These are phyloP conservation scores for Calocera viscosa DNA, from an alignment of 768 basidiomycete genomes.

Conservation along the genomic window DNA sequence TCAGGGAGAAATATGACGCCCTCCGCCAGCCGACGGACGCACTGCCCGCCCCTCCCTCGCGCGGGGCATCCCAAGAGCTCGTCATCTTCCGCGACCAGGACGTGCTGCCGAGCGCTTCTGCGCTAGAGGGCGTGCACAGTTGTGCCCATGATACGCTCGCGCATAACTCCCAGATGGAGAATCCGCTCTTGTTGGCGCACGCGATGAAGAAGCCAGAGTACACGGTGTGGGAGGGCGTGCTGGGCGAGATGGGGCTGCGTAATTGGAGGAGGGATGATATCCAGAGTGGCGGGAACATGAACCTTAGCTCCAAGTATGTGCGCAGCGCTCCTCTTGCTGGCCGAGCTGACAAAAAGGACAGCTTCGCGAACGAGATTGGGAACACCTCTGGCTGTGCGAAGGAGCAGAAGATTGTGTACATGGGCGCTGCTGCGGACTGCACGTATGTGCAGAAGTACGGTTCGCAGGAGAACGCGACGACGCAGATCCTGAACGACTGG, in stretches of 20 bases:
- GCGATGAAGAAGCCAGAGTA: neutral
- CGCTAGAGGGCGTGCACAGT: slow-evolving; percentile 24
- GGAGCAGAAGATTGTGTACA: slow-evolving; percentile 58
- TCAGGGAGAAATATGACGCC: slow-evolving; percentile 55
- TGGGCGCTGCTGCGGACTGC: slow-evolving; percentile 85
- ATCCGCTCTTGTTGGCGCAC: slow-evolving; percentile 34
- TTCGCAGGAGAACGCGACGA: slow-evolving; percentile 50
- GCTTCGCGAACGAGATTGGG: slow-evolving; percentile 60
- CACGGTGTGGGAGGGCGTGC: neutral
- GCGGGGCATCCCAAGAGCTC: slow-evolving; percentile 39
- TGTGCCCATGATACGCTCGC: slow-evolving; percentile 61
- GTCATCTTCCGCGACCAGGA: slow-evolving; percentile 71
- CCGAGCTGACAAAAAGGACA: slow-evolving; percentile 21
- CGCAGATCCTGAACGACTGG: slow-evolving; percentile 64
- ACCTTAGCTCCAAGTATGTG: slow-evolving; percentile 44
- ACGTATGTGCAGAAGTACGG: slow-evolving; percentile 57
- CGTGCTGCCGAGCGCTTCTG: slow-evolving; percentile 26
- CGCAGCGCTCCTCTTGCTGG: neutral
- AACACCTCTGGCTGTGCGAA: slow-evolving; percentile 57
- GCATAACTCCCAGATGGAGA: slow-evolving; percentile 50
- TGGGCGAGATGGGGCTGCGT: neutral
- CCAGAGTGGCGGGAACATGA: slow-evolving; percentile 26
- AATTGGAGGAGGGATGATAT: neutral
- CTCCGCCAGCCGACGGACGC: slow-evolving; percentile 48
- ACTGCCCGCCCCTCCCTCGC: slow-evolving; percentile 30